Conservation (phyloP, 2,329 filamentous ascomycete genomes). For the Sodiomyces alkalinus region DNA sequence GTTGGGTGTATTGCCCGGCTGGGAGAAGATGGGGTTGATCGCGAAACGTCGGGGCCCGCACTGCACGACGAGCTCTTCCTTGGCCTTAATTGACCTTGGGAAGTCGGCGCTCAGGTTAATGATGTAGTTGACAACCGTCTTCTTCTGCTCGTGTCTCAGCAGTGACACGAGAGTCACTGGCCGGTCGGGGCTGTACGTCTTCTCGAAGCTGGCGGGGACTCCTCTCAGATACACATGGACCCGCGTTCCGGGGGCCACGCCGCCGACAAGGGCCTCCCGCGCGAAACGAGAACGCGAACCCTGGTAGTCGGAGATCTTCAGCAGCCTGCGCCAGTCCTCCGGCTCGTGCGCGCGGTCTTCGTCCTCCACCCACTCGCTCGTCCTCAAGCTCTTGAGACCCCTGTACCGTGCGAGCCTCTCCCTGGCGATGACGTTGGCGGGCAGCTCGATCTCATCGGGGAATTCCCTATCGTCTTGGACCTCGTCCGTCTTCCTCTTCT, state of each 20-base stretch:
- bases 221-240: slow-evolving; percentile 62
- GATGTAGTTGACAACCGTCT: slow-evolving; percentile 76
- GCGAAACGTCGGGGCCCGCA: slow-evolving; percentile 77
- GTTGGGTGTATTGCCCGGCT: slow-evolving; percentile 80
- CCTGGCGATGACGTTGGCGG: slow-evolving; percentile 69
- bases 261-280: slow-evolving; percentile 77
- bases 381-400: slow-evolving; percentile 80
- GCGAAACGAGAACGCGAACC: slow-evolving; percentile 61
- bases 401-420: slow-evolving; percentile 79
- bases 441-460: slow-evolving; percentile 91
- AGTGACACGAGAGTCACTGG: slow-evolving; percentile 74
- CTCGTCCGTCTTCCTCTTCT: slow-evolving; percentile 62
- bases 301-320: slow-evolving; percentile 83
- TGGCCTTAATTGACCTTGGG: slow-evolving; percentile 66
- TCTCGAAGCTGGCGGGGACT: slow-evolving; percentile 25
- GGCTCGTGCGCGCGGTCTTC: slow-evolving; percentile 82
- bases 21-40: slow-evolving; percentile 82
- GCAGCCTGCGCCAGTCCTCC: slow-evolving; percentile 72
- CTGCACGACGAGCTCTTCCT: slow-evolving; percentile 83
- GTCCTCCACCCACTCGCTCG: slow-evolving; percentile 75
- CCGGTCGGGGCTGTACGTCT: slow-evolving; percentile 32
- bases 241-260: slow-evolving; percentile 68
- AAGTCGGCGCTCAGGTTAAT: slow-evolving; percentile 72
- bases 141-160: slow-evolving; percentile 88
- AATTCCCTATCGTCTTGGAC: slow-evolving; percentile 87